Percentiles rank a stretch among this genome's conserved stretches.
Conservation (phyloP, 1,139 yeast genomes). For the Yamadazyma kanchanaburiensis region DNA sequence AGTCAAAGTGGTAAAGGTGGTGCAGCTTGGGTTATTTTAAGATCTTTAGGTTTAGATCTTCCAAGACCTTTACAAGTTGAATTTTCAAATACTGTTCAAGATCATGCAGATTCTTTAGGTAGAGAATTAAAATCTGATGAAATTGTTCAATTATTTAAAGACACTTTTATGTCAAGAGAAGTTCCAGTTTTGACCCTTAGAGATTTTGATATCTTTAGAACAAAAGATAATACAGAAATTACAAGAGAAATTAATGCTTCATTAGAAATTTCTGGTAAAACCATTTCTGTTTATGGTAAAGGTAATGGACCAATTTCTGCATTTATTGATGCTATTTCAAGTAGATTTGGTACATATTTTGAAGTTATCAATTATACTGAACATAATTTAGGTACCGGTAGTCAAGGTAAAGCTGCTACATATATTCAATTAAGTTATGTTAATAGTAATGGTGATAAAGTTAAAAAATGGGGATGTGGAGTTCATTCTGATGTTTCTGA, state of each 20-base stretch:
- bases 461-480: conserved; percentile 88
- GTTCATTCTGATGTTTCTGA: conserved; percentile 89
- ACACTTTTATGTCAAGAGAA: conserved; percentile 56
- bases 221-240: conserved; percentile 14
- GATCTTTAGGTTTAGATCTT: conserved; percentile 83
- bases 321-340: conserved; percentile 71
- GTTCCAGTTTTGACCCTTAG: conserved; percentile 41
- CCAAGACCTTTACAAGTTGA: conserved; percentile 92
- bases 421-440: conserved; percentile 66
- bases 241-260: conserved; percentile 33
- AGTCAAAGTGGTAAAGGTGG: conserved; percentile 99
- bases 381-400: conserved; percentile 88
- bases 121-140: conserved; percentile 80
- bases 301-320: conserved; percentile 98
- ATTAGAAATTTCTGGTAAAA: conserved; percentile 45
- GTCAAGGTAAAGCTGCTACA: conserved; percentile 86
- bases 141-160: conserved; percentile 70
- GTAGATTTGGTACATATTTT: conserved; percentile 51
- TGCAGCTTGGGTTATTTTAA: conserved; percentile 93
- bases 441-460: conserved; percentile 31
- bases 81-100: conserved; percentile 81
- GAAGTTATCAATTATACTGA: conserved; percentile 86
- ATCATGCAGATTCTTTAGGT: conserved; percentile 75
- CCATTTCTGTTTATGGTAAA: conserved; percentile 53
- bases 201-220: conserved; percentile 47